phyloP scores from a whole-genome alignment of 2,329 filamentous ascomycete species.

The Knufia petricola region DNA sequence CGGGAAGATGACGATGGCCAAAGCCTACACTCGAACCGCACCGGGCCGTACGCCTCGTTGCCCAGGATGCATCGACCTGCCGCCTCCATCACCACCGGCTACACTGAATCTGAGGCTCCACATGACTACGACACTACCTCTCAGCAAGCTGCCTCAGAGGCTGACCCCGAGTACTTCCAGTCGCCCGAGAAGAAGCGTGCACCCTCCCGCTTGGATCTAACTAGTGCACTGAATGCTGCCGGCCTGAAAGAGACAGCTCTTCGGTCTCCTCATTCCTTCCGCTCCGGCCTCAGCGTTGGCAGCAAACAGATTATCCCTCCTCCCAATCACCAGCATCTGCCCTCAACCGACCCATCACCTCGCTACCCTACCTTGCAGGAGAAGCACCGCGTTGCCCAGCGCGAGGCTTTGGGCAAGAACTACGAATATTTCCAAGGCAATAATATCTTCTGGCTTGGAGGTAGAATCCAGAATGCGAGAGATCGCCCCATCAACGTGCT shows the following conservation, averaged over 20 bases:
- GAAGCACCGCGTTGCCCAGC: slow-evolving; percentile 20
- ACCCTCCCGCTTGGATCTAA: slow-evolving; percentile 50
- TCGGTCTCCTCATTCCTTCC: slow-evolving; percentile 62
- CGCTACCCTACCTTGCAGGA: slow-evolving; percentile 35
- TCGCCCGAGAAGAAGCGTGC: slow-evolving; percentile 30
- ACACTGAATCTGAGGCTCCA: slow-evolving; percentile 62
- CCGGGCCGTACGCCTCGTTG: slow-evolving; percentile 26
- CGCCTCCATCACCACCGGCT: slow-evolving; percentile 71
- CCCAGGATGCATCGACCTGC: slow-evolving; percentile 41
- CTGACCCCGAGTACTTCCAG: slow-evolving; percentile 8
- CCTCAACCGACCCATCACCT: slow-evolving; percentile 69
- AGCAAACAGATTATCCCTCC: slow-evolving; percentile 48
- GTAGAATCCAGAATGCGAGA: slow-evolving; percentile 77
- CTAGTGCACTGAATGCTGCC: slow-evolving; percentile 48
- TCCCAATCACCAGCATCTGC: slow-evolving; percentile 65
- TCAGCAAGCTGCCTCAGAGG: slow-evolving; percentile 15
- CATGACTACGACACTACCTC: slow-evolving; percentile 40
- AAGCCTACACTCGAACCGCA: slow-evolving; percentile 49
- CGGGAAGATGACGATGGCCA: slow-evolving; percentile 44
- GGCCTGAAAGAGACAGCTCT: slow-evolving; percentile 48
- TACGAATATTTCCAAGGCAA: slow-evolving; percentile 93
- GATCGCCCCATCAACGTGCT: slow-evolving; percentile 82
- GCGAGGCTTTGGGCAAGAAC: slow-evolving; percentile 54
- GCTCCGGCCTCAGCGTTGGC: slow-evolving; percentile 62
- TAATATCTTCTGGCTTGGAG: slow-evolving; percentile 77